Base-by-base conservation (phyloP, 768 basidiomycete genomes). In the Lanmaoa pseudosensibilis region DNA sequence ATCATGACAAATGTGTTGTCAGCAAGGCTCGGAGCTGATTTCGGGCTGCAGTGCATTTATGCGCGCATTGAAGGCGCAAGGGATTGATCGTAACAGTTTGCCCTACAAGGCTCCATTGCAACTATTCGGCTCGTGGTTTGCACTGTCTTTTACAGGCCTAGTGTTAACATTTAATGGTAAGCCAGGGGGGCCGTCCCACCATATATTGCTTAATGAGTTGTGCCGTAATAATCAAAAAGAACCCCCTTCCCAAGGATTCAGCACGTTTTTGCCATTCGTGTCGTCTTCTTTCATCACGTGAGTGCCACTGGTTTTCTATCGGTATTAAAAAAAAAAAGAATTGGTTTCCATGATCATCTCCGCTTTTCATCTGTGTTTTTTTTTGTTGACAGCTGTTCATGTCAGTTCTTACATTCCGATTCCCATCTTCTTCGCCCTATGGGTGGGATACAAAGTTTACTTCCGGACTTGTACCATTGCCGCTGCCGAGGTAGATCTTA, bases 221-320 rank as follows among this genome's bases (percentile, higher is more conserved):
- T 56, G 52, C 46, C 36, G 59, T 57, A 30, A 52, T 53, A 6
- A 50, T 55, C 36, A 23, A 56, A 27, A 52, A 38, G 18, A 19
- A 25, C 19, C 38, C n/a, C 9, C 21, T 57, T 58, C 50, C 66
- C 64, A 55, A 62, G 48, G 49, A 33, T 53, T 50, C 50, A 59
- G 46, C 15, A 53, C 70, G 0, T 44, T 58, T 34, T 23, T 67
- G 36, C 78, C 78, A 25, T 86, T 80, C 71, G 77, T 71, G 58
- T 68, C 70, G 13, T 80, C 81, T 61, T 85, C 77, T 50, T 87
- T 87, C 59, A 73, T 90, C 61, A 87, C 86, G 74, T 85, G 66
- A 64, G 81, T 65, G 21, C 54, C 71, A 47, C 58, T 5, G 15
- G 56, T 46, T 52, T 52, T 46, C 44, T 12, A 56, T 55, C 56